phyloP scores from a whole-genome alignment of 768 basidiomycete species.

The Russula sp. region DNA sequence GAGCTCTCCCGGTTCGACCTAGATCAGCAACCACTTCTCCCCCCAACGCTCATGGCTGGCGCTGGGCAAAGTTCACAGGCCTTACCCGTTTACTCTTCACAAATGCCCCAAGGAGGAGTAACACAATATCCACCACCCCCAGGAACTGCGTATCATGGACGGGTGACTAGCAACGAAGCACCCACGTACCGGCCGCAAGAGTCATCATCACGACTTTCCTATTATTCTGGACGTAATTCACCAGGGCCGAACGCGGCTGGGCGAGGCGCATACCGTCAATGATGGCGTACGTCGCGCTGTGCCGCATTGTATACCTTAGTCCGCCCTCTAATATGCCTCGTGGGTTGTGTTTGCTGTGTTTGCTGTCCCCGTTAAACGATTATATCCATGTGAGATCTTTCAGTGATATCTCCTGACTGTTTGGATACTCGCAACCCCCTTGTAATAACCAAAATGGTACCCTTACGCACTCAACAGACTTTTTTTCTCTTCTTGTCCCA shows the following conservation, averaged over 20 bases:
- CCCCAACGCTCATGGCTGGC: constrained; percentile 18
- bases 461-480: constrained; percentile 7
- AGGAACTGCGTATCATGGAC: constrained; percentile 44
- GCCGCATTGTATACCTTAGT: constrained; percentile 5
- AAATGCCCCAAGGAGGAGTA: constrained; percentile 16
- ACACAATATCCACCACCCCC: constrained; percentile 42
- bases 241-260: constrained; percentile 19
- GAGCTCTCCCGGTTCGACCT: constrained; percentile 59
- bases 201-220: constrained; percentile 29
- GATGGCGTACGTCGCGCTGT: constrained; percentile 6
- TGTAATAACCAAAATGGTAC: constrained; percentile 4
- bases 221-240: constrained; percentile 29
- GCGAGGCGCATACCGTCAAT: constrained; percentile 14
- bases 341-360: constrained; percentile 8
- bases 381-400: neutral
- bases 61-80: constrained; percentile 12
- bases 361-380: neutral
- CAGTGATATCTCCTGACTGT: neutral
- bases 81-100: constrained; percentile 27
- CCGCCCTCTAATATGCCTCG: neutral
- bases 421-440: constrained; percentile 1
- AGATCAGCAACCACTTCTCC: constrained; percentile 62
- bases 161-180: constrained; percentile 46
- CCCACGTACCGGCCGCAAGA: constrained; percentile 56
- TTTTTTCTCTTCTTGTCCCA: neutral